These are phyloP conservation scores for Mycena filopes DNA, from an alignment of 768 basidiomycete genomes.

Conservation along the genomic window DNA sequence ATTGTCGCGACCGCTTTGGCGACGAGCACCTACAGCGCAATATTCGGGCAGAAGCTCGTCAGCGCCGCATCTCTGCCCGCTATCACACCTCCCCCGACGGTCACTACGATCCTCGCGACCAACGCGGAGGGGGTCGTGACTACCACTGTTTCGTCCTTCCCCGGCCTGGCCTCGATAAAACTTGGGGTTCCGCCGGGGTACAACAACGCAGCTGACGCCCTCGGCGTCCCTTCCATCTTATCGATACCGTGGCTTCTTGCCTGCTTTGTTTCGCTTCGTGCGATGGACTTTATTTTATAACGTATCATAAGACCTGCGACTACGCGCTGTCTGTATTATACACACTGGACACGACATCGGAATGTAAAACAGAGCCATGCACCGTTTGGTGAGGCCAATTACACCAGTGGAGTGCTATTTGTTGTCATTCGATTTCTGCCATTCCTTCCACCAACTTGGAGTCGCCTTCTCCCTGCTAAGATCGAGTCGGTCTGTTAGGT, in stretches of 20 bases:
- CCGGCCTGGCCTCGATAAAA: conserved; percentile 56
- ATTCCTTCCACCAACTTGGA: conserved; percentile 46
- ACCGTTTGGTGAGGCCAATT: too few relatives aligned
- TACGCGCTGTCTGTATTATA: conserved; percentile 26
- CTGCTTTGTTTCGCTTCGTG: conserved; percentile 30
- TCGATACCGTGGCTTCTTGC: conserved; percentile 7
- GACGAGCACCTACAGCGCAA: conserved; percentile 74
- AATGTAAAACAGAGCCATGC: neutral
- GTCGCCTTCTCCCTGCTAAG: conserved; percentile 33
- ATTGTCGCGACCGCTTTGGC: conserved; percentile 72
- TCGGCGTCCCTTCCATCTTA: conserved; percentile 19
- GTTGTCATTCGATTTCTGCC: conserved; percentile 23
- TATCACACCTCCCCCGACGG: conserved; percentile 24
- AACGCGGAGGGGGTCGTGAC: conserved; percentile 61
- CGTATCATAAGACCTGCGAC: conserved; percentile 29
- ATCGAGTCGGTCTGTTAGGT: too few relatives aligned
- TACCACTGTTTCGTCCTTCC: conserved; percentile 64
- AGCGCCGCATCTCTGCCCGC: conserved; percentile 66
- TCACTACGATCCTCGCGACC: conserved; percentile 56
- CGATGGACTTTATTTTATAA: conserved; percentile 31
- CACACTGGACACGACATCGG: neutral
- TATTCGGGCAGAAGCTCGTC: conserved; percentile 55
- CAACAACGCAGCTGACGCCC: conserved; percentile 46
- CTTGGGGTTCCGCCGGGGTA: conserved; percentile 76
- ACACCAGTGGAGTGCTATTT: neutral